phyloP scores from a whole-genome alignment of 306 rosid species.

The Fagus sylvatica region DNA sequence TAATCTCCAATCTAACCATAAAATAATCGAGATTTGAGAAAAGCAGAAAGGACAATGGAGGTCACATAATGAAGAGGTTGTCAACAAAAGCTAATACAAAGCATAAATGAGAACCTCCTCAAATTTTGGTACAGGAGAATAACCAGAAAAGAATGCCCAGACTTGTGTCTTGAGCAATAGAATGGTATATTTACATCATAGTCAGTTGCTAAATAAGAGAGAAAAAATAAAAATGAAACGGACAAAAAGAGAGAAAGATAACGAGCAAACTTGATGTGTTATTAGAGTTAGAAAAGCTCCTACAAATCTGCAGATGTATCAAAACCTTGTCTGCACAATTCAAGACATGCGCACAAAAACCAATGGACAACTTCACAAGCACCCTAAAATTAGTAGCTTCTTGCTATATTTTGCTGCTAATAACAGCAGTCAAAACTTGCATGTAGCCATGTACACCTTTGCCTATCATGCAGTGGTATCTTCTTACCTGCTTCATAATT shows the following conservation, averaged over 20 bases:
- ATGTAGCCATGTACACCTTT: slow-evolving; percentile 36
- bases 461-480: slow-evolving; percentile 46
- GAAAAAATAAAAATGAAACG: slow-evolving; percentile 18
- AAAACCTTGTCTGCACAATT: slow-evolving; percentile 55
- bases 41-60: slow-evolving; percentile 3
- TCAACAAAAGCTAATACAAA: slow-evolving; percentile 4
- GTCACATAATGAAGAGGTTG: neutral
- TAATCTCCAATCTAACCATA: neutral
- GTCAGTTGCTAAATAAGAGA: slow-evolving; percentile 43
- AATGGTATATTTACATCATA: slow-evolving; percentile 72
- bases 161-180: slow-evolving; percentile 59
- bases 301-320: slow-evolving; percentile 48
- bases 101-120: slow-evolving; percentile 19
- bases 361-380: slow-evolving; percentile 42
- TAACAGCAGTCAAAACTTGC: slow-evolving; percentile 61
- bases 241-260: slow-evolving; percentile 17
- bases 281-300: slow-evolving; percentile 66
- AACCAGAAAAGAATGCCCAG: slow-evolving; percentile 60
- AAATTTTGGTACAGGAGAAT: slow-evolving; percentile 37
- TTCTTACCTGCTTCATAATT: slow-evolving; percentile 7
- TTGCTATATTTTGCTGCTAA: slow-evolving; percentile 44
- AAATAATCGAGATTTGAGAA: slow-evolving; percentile 5
- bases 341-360: slow-evolving; percentile 38
- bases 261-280: slow-evolving; percentile 42
- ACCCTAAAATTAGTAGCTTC: slow-evolving; percentile 57